phyloP scores from a whole-genome alignment of 495 filamentous ascomycete genomes.

The Jackrogersella minutella region DNA sequence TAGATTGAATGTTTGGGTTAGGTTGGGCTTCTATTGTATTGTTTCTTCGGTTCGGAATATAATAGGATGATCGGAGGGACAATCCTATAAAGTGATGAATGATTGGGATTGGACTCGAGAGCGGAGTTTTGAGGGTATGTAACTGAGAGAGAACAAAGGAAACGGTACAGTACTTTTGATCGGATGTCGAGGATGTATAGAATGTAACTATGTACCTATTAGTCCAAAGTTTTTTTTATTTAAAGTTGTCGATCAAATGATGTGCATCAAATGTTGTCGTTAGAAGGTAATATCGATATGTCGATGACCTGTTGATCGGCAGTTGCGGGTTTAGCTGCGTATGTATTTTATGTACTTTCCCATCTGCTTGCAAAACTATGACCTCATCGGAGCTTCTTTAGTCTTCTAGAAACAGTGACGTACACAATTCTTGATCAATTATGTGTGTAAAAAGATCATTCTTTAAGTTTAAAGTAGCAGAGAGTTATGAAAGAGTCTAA shows the following conservation, averaged over 20 bases:
- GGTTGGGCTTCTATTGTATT: constrained; percentile 21
- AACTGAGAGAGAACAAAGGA: constrained; percentile 4
- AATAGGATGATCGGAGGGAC: background rate
- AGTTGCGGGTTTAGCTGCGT: constrained; percentile 29
- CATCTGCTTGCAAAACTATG: constrained; percentile 28
- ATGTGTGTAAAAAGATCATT: background rate
- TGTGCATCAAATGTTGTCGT: constrained; percentile 23
- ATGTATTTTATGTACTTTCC: background rate
- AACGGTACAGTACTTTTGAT: no score
- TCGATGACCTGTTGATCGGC: constrained; percentile 35
- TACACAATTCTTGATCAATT: background rate
- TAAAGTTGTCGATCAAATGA: constrained; percentile 35
- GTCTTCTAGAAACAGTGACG: constrained; percentile 28
- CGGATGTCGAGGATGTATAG: constrained; percentile 8
- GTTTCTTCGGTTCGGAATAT: constrained; percentile 4
- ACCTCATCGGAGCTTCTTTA: constrained; percentile 31
- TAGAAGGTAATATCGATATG: constrained; percentile 13
- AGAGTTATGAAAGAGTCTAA: background rate
- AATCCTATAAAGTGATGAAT: constrained; percentile 7
- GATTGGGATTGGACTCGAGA: constrained; percentile 28
- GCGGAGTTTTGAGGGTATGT: background rate
- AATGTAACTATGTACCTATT: constrained; percentile 1
- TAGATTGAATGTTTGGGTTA: constrained; percentile 14
- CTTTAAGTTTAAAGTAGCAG: background rate
- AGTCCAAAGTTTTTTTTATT: background rate